Base-by-base conservation (phyloP, 805 yeast species). In the Wickerhamiella azyma region DNA sequence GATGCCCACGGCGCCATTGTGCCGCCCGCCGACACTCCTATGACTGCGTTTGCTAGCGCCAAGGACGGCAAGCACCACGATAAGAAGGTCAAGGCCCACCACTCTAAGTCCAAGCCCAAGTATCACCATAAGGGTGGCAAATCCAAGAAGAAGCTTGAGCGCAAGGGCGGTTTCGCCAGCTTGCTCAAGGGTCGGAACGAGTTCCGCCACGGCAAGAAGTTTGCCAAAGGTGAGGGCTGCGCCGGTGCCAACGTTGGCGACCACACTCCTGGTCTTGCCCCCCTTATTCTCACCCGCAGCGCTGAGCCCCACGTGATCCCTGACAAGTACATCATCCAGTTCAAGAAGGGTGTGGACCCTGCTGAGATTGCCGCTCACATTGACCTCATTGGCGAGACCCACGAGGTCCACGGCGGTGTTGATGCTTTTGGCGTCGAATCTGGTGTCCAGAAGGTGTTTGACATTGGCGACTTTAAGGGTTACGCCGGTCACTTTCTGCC, bases 401-500 rank as follows among this genome's bases (percentile, higher is more conserved):
- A 66, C 50, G 55, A 41, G 36, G 51, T 43, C 40, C 50, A 50
- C 49, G 47, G 45, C 43, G 47, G 50, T 28, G 54, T 60, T 49
- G 41, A 48, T 51, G 54, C 86, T 75, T 65, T 56, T 66, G 51
- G 50, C 38, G 45, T 41, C n/a, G 53, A 48, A 32, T 17, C 47
- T 21, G 60, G 61, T 24, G 41, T 63, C 45, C 52, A 54, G 51
- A 59, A 61, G 43, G 52, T 53, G 19, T 64, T 82, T 68, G 61
- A 72, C 58, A 70, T 85, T 53, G 61, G 62, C 37, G 43, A 30
- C 16, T 65, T 85, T 60, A 66, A 68, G 50, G 98, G 97, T 53
- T 89, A 88, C 70, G 69, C 88, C 44, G 98, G 96, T 50, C 73
- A 70, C 64, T 85, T 92, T 71, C 73, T 83, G 53, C 79, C 78